Base-by-base conservation (phyloP, 306 rosid species). In the Canavalia ensiformis region DNA sequence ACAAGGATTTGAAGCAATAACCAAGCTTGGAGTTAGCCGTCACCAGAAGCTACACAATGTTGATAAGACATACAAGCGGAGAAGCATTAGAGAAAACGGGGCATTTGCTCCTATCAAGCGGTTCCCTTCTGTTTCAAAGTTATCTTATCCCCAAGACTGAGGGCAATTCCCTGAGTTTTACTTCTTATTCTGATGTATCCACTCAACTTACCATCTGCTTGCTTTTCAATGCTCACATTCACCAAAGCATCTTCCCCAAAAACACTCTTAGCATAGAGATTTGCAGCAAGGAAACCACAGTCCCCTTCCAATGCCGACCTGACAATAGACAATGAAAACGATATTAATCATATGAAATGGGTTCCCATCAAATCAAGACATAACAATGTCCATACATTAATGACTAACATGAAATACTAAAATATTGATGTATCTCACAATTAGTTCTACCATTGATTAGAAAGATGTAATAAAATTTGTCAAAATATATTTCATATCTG, bases 181-280 rank as follows among this genome's bases (percentile, higher is more conserved):
- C 99, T 96, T 88, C 99, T 94, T 84, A 96, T 96, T 86, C 99
- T 89, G 86, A 96, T 96, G 88, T 92, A 96, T 65, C 99, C 99
- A 74, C 92, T 87, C 77, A 96, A 91, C 90, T 96, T 96, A 52
- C 87, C 92, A 58, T 96, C 99, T 45, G 81, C 55, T 87, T 92
- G 98, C 81, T 94, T 96, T 88, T 96, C 99, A 37, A 96, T 83
- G 84, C 99, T 96, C 87, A 96, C 84, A 84, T 96, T 96, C 81
- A 94, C 99, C 83, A 96, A 71, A 51, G 99, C 99, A 84, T 96
- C 99, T 85, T 96, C 99, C 77, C 99, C 99, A 52, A 96, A 96
- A 46, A 94, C 97, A 86, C 99, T 96, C 91, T 94, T 96, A 1
- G 99, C 99, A 31, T 93, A 96, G 51, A 96, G 85, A 85, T 96